Conservation (phyloP, 768 basidiomycete genomes). For the Paxillus involutus region DNA sequence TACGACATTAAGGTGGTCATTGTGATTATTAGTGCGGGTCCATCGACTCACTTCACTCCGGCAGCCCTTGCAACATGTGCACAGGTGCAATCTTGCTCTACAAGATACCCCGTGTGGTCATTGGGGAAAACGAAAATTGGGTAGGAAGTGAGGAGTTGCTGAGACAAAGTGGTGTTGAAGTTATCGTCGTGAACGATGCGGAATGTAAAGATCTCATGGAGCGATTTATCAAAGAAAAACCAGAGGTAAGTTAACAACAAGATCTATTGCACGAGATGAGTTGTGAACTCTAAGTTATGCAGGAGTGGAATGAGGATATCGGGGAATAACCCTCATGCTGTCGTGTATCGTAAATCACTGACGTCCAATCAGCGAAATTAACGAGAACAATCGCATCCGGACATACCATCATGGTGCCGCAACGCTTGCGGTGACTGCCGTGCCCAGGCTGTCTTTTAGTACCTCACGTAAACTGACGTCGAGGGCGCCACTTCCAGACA, state of each 20-base stretch:
- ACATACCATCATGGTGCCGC: conserved; percentile 19
- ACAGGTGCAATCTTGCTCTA: conserved; percentile 62
- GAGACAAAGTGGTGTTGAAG: conserved; percentile 51
- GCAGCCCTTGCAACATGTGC: conserved; percentile 66
- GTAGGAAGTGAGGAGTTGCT: conserved; percentile 56
- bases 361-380: neutral
- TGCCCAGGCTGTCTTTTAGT: conserved; percentile 32
- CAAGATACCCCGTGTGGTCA: conserved; percentile 63
- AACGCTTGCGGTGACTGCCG: conserved; percentile 30
- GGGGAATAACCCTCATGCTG: conserved; percentile 36
- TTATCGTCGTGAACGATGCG: conserved; percentile 45
- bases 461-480: conserved; percentile 40
- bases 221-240: conserved; percentile 54
- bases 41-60: neutral
- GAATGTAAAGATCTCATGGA: conserved; percentile 56
- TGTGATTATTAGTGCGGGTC: conserved; percentile 1
- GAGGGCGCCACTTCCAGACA: conserved; percentile 35
- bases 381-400: neutral
- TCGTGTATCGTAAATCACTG: conserved; percentile 9
- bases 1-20: conserved; percentile 37
- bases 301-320: conserved; percentile 66
- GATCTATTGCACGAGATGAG: conserved; percentile 6
- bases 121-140: conserved; percentile 61
- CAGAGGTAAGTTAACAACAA: conserved; percentile 40
- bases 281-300: conserved; percentile 14